Conservation (phyloP, 2,329 filamentous ascomycete genomes). For the Zymoseptoria tritici region DNA sequence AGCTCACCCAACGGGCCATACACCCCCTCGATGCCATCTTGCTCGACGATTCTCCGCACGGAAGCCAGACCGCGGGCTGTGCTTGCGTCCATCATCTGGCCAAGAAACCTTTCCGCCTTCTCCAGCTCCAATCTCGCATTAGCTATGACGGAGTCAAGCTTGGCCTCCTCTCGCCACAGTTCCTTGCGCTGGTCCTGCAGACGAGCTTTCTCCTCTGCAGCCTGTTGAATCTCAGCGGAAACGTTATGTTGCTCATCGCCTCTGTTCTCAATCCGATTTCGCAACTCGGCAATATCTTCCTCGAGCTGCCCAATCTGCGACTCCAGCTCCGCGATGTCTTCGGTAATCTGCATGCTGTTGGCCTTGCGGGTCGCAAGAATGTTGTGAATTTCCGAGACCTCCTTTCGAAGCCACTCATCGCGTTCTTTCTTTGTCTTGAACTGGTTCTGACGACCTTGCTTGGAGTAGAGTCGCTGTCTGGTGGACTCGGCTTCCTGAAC, state of each 20-base stretch:
- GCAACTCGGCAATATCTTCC: constrained; percentile 61
- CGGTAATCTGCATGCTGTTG: constrained; percentile 73
- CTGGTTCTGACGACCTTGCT: constrained; percentile 80
- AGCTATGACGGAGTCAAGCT: constrained; percentile 67
- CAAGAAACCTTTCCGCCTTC: constrained; percentile 67
- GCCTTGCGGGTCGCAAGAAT: constrained; percentile 74
- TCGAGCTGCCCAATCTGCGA: constrained; percentile 65
- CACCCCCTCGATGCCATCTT: constrained; percentile 73
- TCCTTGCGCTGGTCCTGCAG: constrained; percentile 81
- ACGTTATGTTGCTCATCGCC: constrained; percentile 66
- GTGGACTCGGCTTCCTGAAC: constrained; percentile 69
- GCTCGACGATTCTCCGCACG: constrained; percentile 72
- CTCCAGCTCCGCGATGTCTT: constrained; percentile 70
- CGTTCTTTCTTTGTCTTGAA: constrained; percentile 85
- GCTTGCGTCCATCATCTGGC: constrained; percentile 80
- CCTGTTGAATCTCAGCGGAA: constrained; percentile 64
- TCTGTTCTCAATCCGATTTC: constrained; percentile 69
- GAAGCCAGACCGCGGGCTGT: constrained; percentile 82
- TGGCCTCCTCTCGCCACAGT: constrained; percentile 83
- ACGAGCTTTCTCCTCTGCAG: constrained; percentile 70
- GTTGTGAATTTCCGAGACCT: constrained; percentile 72
- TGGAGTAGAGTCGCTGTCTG: constrained; percentile 75
- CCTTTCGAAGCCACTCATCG: constrained; percentile 70
- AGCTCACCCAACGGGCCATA: constrained; percentile 91
- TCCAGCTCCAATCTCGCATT: constrained; percentile 71